Percentiles rank a stretch among this genome's conserved stretches.
Conservation (phyloP, 257 asterid genomes). For the Przewalskia tangutica region DNA sequence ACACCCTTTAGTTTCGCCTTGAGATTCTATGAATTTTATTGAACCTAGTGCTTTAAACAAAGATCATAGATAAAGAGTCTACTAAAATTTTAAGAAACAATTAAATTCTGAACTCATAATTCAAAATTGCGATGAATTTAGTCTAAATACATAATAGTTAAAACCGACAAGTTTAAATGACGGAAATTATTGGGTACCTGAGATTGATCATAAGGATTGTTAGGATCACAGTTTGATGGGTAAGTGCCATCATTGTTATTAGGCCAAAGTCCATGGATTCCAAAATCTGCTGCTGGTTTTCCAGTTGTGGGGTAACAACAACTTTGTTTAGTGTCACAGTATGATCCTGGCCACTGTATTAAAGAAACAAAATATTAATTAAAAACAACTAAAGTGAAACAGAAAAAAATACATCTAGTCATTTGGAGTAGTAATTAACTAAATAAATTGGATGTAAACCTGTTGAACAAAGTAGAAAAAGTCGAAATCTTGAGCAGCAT, state of each 20-base stretch:
- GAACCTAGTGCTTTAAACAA: background rate
- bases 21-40: background rate
- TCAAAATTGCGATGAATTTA: background rate
- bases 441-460: constrained; percentile 21
- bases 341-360: constrained; percentile 83
- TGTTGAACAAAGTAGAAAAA: constrained; percentile 82
- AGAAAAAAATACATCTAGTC: background rate
- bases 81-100: background rate
- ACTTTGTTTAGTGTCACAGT: constrained; percentile 54
- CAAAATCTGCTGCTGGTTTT: constrained; percentile 59
- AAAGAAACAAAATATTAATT: background rate
- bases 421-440: background rate
- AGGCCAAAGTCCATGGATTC: constrained; percentile 87
- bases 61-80: background rate
- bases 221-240: constrained; percentile 63
- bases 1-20: accelerated
- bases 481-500: constrained; percentile 49
- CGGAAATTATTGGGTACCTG: constrained; percentile 21
- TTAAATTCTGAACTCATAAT: background rate
- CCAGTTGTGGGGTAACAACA: constrained; percentile 81
- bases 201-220: constrained; percentile 45
- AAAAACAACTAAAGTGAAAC: background rate
- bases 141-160: accelerated
- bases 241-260: constrained; percentile 57
- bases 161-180: accelerated